Conservation (phyloP, 192 early-diverging fungal species). For the Paraglomus occultum region DNA sequence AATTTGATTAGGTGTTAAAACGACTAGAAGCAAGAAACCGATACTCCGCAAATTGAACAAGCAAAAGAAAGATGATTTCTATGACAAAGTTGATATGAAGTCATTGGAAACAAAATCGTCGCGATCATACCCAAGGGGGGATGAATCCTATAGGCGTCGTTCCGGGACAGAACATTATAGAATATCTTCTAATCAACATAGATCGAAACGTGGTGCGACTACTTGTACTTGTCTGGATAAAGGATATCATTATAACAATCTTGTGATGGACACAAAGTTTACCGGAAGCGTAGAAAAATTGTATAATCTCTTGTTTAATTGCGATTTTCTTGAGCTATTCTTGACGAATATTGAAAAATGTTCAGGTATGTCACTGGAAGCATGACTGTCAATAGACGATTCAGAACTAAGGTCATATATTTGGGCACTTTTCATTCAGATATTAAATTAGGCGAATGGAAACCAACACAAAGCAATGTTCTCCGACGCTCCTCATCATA, state of each 20-base stretch:
- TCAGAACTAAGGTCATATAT: background rate
- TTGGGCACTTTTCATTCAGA: slow-evolving; percentile 26
- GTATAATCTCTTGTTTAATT: slow-evolving; percentile 54
- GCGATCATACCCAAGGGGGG: background rate
- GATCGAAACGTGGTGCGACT: slow-evolving; percentile 28
- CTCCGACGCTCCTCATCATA: slow-evolving; percentile 35
- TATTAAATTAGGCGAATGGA: slow-evolving; percentile 41
- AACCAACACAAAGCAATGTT: slow-evolving; percentile 2
- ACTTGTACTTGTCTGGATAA: slow-evolving; percentile 48
- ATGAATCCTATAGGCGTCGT: background rate
- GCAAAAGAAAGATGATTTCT: background rate
- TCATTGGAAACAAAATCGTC: background rate
- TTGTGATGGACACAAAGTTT: slow-evolving; percentile 46
- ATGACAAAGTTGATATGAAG: too few relatives aligned
- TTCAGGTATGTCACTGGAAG: slow-evolving; percentile 39
- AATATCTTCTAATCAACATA: too few relatives aligned
- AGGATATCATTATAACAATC: slow-evolving; percentile 44
- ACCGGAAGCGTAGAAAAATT: slow-evolving; percentile 46
- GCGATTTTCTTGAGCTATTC: slow-evolving; percentile 45
- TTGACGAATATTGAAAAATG: slow-evolving; percentile 48
- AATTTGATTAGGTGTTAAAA: slow-evolving; percentile 20
- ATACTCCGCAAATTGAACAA: slow-evolving; percentile 34
- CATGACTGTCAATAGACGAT: background rate
- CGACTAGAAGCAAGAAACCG: slow-evolving; percentile 31
- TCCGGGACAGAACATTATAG: too few relatives aligned